Evolutionary conservation across 331 rosid species (phyloP), one percentile per base, ranked within the genome.

Genomic region (Malus hybrid): DNA sequence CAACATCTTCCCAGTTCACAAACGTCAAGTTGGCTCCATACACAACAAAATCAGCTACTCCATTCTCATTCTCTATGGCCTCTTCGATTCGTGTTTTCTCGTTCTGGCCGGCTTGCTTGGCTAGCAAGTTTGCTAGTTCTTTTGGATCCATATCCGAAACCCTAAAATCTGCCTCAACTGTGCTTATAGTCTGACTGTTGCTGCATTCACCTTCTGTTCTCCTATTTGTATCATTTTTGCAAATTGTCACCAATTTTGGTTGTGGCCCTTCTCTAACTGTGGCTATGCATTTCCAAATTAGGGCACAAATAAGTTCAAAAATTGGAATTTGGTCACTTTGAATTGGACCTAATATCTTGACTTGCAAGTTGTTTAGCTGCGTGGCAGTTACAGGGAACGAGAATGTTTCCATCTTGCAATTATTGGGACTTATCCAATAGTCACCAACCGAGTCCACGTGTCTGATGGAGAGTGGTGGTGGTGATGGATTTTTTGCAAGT

Each of bases 1-100:
- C 74, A 8, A 67, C 74, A 33, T 85, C 88, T 82, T 88, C 91
- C 80, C 86, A 86, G 55, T 91, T 89, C 54, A 91, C 74, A 74
- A 93, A 89, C 67, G 96, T 89, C 87, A 91, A 78, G 72, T 91
- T 93, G 1, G 90, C 96, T 67, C 98, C 98, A 60, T 93, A 93
- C 18, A 93, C 87, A 14, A 84, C 16, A 54, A 77, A 88, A 86
- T 93, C 98, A 31, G 73, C 34, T 31, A 75, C 88, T 24, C 97
- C 97, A 54, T 82, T 20, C 14, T 91, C 89, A 2, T 32, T 87
- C 18, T 86, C 91, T 42, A 87, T 60, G 4, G 63, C 67, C 55
- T 73, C 87, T 64, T 81, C 85, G 11, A 91, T 85, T 36, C 67
- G 50, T 10, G 68, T 10, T 48, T 81, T 83, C 76, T 91, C 94